A percentile compares a stretch with the other conserved stretches of the same genome.
Evolutionary conservation across 805 yeast genomes (phyloP).

Genomic region (Metschnikowia cubensis): DNA sequence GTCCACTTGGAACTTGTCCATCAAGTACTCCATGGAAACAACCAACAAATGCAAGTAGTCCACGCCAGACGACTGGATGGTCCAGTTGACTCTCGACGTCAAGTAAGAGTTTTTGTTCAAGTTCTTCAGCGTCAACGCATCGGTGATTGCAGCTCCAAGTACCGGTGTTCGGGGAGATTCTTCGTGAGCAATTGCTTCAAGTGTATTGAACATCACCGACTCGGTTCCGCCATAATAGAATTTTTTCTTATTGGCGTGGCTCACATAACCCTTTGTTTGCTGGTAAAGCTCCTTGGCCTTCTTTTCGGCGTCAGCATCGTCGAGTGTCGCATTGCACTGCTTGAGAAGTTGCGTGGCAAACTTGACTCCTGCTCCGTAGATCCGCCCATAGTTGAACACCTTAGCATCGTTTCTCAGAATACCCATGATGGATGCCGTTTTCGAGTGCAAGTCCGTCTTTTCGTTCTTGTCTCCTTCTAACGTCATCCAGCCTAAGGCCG

Average conservation of each 20-base stretch:
- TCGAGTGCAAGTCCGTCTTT: constrained; percentile 93
- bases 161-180: constrained; percentile 85
- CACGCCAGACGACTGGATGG: constrained; percentile 96
- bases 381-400: constrained; percentile 92
- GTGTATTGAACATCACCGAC: constrained; percentile 81
- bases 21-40: constrained; percentile 81
- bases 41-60: constrained; percentile 86
- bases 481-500: constrained; percentile 99
- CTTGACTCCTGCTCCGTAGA: constrained; percentile 94
- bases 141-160: constrained; percentile 88
- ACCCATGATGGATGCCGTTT: constrained; percentile 85
- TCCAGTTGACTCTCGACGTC: constrained; percentile 95
- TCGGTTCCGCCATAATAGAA: constrained; percentile 89
- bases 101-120: constrained; percentile 62
- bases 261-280: constrained; percentile 69
- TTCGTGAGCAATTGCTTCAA: constrained; percentile 83
- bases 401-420: constrained; percentile 91
- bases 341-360: constrained; percentile 83
- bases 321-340: constrained; percentile 70
- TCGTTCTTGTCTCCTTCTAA: constrained; percentile 89
- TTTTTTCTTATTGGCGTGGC: constrained; percentile 24
- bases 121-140: constrained; percentile 66
- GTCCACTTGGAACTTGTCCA: constrained; percentile 56
- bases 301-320: constrained; percentile 60
- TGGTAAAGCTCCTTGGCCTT: constrained; percentile 68